These are phyloP conservation scores for Ogataea hybrid DNA, from an alignment of 1,139 yeast species.

Conservation along the genomic window DNA sequence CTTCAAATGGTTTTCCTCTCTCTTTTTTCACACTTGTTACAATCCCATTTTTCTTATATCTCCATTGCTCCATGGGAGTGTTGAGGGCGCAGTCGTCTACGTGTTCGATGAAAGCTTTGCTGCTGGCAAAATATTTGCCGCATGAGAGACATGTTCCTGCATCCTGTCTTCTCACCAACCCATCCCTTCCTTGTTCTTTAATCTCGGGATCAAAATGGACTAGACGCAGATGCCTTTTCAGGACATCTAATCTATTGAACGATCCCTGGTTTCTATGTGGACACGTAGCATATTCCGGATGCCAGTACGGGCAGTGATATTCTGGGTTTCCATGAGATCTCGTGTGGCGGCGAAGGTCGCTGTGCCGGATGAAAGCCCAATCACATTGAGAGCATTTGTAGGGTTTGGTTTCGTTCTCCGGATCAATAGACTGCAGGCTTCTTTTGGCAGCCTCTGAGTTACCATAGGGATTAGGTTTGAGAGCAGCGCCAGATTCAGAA, in stretches of 20 bases:
- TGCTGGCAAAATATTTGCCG: conserved; percentile 41
- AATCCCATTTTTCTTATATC: conserved; percentile 30
- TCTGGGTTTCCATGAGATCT: conserved; percentile 64
- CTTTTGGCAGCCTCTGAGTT: conserved; percentile 11
- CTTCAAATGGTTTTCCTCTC: conserved; percentile 16
- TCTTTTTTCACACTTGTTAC: conserved; percentile 27
- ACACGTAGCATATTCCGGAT: conserved; percentile 56
- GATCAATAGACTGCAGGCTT: conserved; percentile 18
- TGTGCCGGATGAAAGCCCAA: conserved; percentile 67
- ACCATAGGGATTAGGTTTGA: conserved; percentile 18
- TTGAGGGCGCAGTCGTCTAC: conserved; percentile 57
- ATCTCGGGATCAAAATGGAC: conserved; percentile 62
- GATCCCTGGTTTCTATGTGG: conserved; percentile 69
- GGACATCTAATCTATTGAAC: conserved; percentile 65
- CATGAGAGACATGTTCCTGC: conserved; percentile 31
- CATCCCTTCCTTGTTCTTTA: conserved; percentile 23
- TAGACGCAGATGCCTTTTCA: conserved; percentile 63
- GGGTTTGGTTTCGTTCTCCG: conserved; percentile 35
- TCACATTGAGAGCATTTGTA: conserved; percentile 58
- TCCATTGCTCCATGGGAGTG: conserved; percentile 33
- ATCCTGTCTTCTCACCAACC: conserved; percentile 24
- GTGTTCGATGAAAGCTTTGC: conserved; percentile 63
- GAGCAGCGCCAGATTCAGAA: conserved; percentile 11
- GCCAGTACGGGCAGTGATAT: conserved; percentile 72
- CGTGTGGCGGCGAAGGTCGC: conserved; percentile 64